Percentiles rank a stretch among this genome's conserved stretches.
phyloP scores from a whole-genome alignment of 805 yeast genomes.

The Ogataea nakhonphanomensis region DNA sequence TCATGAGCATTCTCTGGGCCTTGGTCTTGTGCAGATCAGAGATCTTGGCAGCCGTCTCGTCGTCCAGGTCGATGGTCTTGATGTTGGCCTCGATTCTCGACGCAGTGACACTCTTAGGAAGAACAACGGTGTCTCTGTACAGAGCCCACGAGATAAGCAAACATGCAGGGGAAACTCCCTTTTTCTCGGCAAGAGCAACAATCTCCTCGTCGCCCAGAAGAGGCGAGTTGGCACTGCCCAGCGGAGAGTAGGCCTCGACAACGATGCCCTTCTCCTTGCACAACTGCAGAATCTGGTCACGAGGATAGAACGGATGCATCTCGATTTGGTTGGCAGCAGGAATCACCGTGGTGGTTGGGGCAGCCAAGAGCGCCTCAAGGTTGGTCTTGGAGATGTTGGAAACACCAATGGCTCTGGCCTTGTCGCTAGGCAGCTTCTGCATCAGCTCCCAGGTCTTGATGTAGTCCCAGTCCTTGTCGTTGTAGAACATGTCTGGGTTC shows the following conservation, averaged over 20 bases:
- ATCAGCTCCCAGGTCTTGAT: constrained; percentile 59
- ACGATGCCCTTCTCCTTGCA: constrained; percentile 50
- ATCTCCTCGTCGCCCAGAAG: constrained; percentile 43
- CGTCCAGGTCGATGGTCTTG: constrained; percentile 32
- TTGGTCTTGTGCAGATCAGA: constrained; percentile 9
- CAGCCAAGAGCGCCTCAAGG: constrained; percentile 46
- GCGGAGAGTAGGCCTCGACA: constrained; percentile 75
- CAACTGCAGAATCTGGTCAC: constrained; percentile 52
- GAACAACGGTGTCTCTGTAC: constrained; percentile 50
- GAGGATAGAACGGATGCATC: constrained; percentile 29
- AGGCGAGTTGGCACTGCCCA: constrained; percentile 61
- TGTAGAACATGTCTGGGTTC: constrained; percentile 28
- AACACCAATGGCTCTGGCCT: constrained; percentile 67
- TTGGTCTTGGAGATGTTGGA: constrained; percentile 63
- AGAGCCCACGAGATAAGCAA: constrained; percentile 58
- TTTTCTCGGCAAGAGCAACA: constrained; percentile 41
- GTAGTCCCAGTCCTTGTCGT: constrained; percentile 34
- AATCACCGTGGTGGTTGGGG: constrained; percentile 43
- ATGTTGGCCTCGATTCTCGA: constrained; percentile 42
- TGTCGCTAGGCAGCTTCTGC: constrained; percentile 52
- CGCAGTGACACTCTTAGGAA: constrained; percentile 48
- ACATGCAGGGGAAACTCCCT: constrained; percentile 45
- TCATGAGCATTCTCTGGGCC: constrained; percentile 14
- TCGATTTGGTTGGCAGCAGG: constrained; percentile 47
- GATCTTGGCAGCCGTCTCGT: constrained; percentile 32